Percentiles rank a stretch among this genome's conserved stretches.
phyloP scores from a whole-genome alignment of 78 protist species.

The Kipferlia bialata region DNA sequence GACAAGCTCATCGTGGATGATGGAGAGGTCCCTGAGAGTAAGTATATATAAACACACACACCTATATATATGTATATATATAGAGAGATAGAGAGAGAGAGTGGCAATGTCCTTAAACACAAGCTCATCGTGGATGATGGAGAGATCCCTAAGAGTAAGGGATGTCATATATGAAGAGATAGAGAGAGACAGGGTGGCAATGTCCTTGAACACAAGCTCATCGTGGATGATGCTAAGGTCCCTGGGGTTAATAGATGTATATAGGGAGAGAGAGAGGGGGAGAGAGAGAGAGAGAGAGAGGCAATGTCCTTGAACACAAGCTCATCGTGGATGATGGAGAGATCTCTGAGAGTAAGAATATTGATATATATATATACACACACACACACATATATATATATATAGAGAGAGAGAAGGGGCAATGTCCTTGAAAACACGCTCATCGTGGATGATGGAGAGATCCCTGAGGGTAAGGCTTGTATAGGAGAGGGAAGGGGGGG shows the following conservation, averaged over 20 bases:
- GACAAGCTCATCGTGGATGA: constrained; percentile 70
- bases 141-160: constrained; percentile 50
- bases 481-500: too few relatives aligned
- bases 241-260: too few relatives aligned
- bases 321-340: constrained; percentile 73
- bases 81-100: too few relatives aligned
- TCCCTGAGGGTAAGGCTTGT: too few relatives aligned
- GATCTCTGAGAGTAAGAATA: too few relatives aligned
- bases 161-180: neutral
- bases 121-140: constrained; percentile 73
- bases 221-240: constrained; percentile 71
- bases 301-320: constrained; percentile 50
- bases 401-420: too few relatives aligned
- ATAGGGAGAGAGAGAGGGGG: too few relatives aligned
- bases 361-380: too few relatives aligned
- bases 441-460: constrained; percentile 67
- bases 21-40: constrained; percentile 71
- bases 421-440: constrained; percentile 54
- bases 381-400: too few relatives aligned
- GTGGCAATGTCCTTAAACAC: constrained; percentile 36
- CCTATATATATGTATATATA: too few relatives aligned
- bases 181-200: neutral
- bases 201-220: constrained; percentile 63
- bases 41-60: too few relatives aligned
- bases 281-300: too few relatives aligned